Evolutionary conservation across 768 basidiomycete genomes (phyloP).

Genomic region (Xerocomus brunneocitrinus): DNA sequence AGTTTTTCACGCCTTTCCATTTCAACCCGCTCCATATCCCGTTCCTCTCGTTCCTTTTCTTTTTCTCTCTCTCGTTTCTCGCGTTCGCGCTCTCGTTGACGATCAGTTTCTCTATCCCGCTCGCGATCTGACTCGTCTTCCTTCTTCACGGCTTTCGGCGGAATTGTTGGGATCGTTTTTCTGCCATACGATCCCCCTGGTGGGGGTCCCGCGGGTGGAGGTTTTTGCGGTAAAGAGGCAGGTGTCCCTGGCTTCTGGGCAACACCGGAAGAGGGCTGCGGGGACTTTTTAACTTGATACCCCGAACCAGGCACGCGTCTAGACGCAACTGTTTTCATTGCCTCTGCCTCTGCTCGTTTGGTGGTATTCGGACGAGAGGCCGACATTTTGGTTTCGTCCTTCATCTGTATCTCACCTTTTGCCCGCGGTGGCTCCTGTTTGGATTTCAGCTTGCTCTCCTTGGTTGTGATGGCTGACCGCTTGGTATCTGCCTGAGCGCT

Average conservation of each 20-base stretch:
- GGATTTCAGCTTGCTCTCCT: conserved; percentile 41
- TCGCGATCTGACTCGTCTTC: conserved; percentile 30
- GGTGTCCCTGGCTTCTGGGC: conserved; percentile 25
- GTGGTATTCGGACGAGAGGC: conserved; percentile 23
- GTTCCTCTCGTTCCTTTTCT: conserved; percentile 22
- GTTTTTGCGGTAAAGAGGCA: conserved; percentile 33
- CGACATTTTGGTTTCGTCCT: conserved; percentile 30
- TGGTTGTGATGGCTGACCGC: conserved; percentile 41
- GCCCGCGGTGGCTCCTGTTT: conserved; percentile 21
- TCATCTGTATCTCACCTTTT: conserved; percentile 39
- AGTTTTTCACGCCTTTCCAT: conserved; percentile 20
- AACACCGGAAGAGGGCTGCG: conserved; percentile 17
- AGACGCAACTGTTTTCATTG: conserved; percentile 19
- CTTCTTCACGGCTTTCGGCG: conserved; percentile 17
- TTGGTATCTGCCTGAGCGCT: conserved; percentile 35
- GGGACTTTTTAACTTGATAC: conserved; percentile 36
- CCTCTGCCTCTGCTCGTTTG: conserved; percentile 23
- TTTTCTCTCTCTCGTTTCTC: conserved; percentile 18
- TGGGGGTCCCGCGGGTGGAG: conserved; percentile 27
- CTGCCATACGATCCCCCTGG: conserved; percentile 25
- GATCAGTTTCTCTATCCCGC: conserved; percentile 21
- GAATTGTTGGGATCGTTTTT: conserved; percentile 25
- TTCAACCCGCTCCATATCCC: conserved; percentile 17
- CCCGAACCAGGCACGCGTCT: conserved; percentile 48
- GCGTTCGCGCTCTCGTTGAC: conserved; percentile 24